Base-by-base conservation (phyloP, 805 yeast genomes). In the Yarrowia osloensis region DNA sequence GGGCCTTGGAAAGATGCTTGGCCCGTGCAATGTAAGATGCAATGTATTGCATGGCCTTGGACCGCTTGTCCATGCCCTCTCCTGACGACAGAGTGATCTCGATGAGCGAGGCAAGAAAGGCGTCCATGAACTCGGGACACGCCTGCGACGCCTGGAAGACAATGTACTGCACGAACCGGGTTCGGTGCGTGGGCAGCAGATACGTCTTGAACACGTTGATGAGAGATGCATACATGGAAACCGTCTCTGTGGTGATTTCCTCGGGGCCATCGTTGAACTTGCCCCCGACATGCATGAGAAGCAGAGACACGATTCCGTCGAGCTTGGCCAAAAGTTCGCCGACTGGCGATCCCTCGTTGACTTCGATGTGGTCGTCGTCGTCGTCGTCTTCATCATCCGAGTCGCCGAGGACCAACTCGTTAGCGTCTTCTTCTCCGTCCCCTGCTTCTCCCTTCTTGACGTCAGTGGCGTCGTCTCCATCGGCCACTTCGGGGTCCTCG, bases 1-100 rank as follows among this genome's bases (percentile, higher is more conserved):
- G 98, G 42, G 85, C 81, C 65, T 85, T 84, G 1, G 90, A 80
- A 31, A 94, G 80, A 47, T 85, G 84, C 70, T 86, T 86, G 12
- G 97, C 97, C 67, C 99, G 84, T 1, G 98, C 95, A 68, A 94
- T 85, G 74, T 87, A 94, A 2, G 97, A 91, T 1, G 97, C 88
- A 67, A 94, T 82, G 75, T 95, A 94, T 77, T 95, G 98, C 84
- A 93, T 84, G 2, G 97, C 89, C 79, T 93, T 93, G 70, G 91
- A 86, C 71, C 96, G 84, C 70, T 86, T 88, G 67, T 90, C 94
- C 40, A 86, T 79, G 28, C 86, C 83, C 75, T 89, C 92, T 50
- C 81, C 80, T 11, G 87, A 83, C 63, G 87, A 84, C 75, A 95
- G 88, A 2, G 96, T 91, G 44, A 89, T 84, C 74, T 94, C 98